phyloP scores from a whole-genome alignment of 345 rosid species.

The Arabidopsis arenosa region DNA sequence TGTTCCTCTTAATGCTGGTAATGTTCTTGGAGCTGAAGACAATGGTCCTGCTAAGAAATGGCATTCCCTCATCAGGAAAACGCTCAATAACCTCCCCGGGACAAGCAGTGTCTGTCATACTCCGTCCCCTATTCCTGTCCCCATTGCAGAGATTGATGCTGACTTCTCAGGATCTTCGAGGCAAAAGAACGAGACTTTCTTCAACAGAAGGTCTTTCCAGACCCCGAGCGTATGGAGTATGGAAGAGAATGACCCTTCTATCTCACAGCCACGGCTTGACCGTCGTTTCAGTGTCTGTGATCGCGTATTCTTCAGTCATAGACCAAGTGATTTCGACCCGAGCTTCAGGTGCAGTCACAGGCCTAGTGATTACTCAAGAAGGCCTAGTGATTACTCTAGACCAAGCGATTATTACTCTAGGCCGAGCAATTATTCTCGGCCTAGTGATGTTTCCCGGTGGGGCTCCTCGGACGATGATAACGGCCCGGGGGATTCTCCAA shows the following conservation, averaged over 20 bases:
- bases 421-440: slow-evolving; percentile 85
- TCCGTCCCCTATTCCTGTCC: slow-evolving; percentile 91
- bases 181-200: slow-evolving; percentile 79
- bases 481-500: slow-evolving; percentile 87
- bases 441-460: slow-evolving; percentile 89
- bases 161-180: slow-evolving; percentile 95
- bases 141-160: slow-evolving; percentile 87
- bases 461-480: slow-evolving; percentile 98
- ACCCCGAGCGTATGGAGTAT: slow-evolving; percentile 82
- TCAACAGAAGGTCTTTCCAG: slow-evolving; percentile 91
- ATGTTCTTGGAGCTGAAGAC: slow-evolving; percentile 96
- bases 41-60: slow-evolving; percentile 98
- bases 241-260: slow-evolving; percentile 80
- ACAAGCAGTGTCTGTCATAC: slow-evolving; percentile 63
- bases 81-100: slow-evolving; percentile 83
- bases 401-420: slow-evolving; percentile 60
- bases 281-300: slow-evolving; percentile 94
- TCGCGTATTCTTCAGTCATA: slow-evolving; percentile 77
- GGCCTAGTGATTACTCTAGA: slow-evolving; percentile 51
- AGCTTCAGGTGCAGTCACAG: slow-evolving; percentile 58
- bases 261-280: slow-evolving; percentile 72
- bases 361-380: slow-evolving; percentile 63
- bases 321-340: slow-evolving; percentile 78
- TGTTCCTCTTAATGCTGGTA: slow-evolving; percentile 97
- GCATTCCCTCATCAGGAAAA: slow-evolving; percentile 78